Evolutionary conservation across 345 rosid genomes (phyloP), one percentile per base, ranked within the genome.

Genomic region (Eucalyptus globulus): DNA sequence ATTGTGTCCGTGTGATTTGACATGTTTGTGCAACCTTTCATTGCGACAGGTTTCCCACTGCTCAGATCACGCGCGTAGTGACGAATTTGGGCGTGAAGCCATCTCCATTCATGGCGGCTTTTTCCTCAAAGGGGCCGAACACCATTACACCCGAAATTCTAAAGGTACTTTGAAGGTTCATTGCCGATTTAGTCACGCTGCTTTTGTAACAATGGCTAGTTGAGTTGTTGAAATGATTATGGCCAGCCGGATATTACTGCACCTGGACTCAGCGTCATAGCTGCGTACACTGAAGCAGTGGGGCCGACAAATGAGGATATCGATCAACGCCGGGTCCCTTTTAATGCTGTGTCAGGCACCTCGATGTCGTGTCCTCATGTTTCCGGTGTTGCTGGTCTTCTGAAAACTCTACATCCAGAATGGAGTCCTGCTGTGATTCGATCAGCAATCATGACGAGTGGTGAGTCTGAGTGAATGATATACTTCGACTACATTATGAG

Each of bases 281-380:
- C 99, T 40, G 97, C 98, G n/a, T 95, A 92, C 87, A 94, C 95
- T 34, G 94, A 89, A 93, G 96, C 94, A 49, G 62, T 29, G 81
- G 92, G 95, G 56, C 98, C 97, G 60, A 95, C 97, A 49, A 92
- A 92, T 58, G 86, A 91, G 58, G 92, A 81, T 87, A 92, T 89
- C 87, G 97, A 97, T 92, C 89, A 91, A 80, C 95, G 99, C 6
- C 91, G 97, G 44, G 91, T 93, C 86, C 90, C 90, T 69, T 97
- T 90, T 90, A 95, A 94, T 90, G 93, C 93, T 7, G 87, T 90
- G 47, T 96, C 99, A 1, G 99, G 99, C 88, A 97, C 99, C 49
- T 96, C 99, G 27, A 97, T 96, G 99, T 96, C 98, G 21, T 95
- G 98, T 90, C 99, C 98, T 90, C 99, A 96, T 91, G 90, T 97